These are phyloP conservation scores for Plasmodium ovale DNA, from an alignment of 169 alveolate genomes.

Conservation along the genomic window DNA sequence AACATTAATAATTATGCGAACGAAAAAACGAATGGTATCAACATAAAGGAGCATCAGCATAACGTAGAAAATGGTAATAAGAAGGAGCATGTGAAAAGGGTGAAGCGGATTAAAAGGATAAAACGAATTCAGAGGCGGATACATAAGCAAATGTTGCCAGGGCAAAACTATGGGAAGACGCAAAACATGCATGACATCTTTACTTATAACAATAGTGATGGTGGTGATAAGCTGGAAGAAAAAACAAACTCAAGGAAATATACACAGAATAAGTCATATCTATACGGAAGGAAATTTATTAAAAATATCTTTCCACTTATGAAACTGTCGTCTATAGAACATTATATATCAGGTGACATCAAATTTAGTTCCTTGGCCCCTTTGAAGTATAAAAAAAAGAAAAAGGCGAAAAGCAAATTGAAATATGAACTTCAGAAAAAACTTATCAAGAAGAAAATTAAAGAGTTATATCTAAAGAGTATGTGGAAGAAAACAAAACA, in stretches of 20 bases:
- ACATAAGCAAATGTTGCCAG: too few relatives aligned
- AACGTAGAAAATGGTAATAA: neutral
- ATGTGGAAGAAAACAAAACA: conserved; percentile 25
- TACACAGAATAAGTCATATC: conserved; percentile 20
- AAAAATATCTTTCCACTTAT: conserved; percentile 73
- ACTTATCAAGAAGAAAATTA: conserved; percentile 42
- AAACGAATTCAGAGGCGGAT: neutral
- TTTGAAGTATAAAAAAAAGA: conserved; percentile 57
- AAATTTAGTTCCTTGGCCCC: conserved; percentile 76
- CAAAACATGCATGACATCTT: neutral
- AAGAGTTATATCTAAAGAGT: conserved; percentile 42
- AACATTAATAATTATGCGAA: neutral
- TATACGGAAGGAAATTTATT: conserved; percentile 55
- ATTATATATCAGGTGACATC: conserved; percentile 71
- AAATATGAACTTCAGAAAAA: conserved; percentile 53
- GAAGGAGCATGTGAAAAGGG: neutral
- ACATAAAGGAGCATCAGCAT: neutral
- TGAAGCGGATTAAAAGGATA: neutral
- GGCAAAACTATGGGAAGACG: too few relatives aligned
- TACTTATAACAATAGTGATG: neutral
- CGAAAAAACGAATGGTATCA: neutral
- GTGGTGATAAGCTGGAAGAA: neutral
- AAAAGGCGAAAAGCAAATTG: conserved; percentile 25
- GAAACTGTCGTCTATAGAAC: conserved; percentile 69
- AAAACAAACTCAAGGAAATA: conserved; percentile 1